These are phyloP conservation scores for Exophiala spinifera DNA, from an alignment of 2,329 filamentous ascomycete genomes.

Conservation along the genomic window DNA sequence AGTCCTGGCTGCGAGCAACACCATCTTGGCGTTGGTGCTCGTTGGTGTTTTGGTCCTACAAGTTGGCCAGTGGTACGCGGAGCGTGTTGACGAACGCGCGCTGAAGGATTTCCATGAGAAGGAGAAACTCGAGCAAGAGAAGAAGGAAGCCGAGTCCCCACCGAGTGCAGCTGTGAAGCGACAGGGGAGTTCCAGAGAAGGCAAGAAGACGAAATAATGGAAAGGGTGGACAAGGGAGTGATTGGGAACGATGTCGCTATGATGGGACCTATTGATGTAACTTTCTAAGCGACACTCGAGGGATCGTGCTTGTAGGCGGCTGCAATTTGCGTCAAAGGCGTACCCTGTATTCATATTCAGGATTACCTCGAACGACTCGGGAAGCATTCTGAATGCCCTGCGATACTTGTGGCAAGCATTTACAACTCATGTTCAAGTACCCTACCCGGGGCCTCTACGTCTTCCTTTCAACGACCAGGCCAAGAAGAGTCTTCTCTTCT, in stretches of 20 bases:
- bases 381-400: too few species aligned
- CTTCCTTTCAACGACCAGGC: too few species aligned
- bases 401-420: too few species aligned
- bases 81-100: constrained; percentile 86
- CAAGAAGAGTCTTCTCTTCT: too few species aligned
- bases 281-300: too few species aligned
- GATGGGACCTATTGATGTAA: background rate
- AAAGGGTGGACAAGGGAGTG: background rate
- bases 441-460: too few species aligned
- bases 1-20: constrained; percentile 91
- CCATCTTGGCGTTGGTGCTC: constrained; percentile 87
- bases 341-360: too few species aligned
- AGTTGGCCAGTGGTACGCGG: constrained; percentile 97
- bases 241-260: background rate
- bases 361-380: too few species aligned
- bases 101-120: constrained; percentile 54
- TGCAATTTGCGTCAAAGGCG: too few species aligned
- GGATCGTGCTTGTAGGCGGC: too few species aligned
- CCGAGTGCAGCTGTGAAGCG: constrained; percentile 24
- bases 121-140: constrained; percentile 28
- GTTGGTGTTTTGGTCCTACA: constrained; percentile 90
- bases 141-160: constrained; percentile 15
- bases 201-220: constrained; percentile 35
- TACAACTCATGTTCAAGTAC: too few species aligned
- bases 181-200: constrained; percentile 28